Evolutionary conservation across 2,329 filamentous ascomycete species (phyloP), one percentile per base, ranked within the genome.

Genomic region (Magnaporthales sp.): DNA sequence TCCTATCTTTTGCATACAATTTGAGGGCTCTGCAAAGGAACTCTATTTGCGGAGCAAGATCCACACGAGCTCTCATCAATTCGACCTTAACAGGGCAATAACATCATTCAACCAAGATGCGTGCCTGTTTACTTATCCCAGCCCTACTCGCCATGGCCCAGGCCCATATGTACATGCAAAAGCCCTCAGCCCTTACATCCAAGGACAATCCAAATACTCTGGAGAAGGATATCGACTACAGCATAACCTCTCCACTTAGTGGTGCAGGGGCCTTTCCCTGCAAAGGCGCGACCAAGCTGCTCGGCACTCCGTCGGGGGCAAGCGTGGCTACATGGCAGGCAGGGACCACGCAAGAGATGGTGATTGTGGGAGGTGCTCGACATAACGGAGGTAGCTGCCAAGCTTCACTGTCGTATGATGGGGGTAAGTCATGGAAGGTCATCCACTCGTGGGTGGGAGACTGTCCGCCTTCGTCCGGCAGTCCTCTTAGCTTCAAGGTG

Each of bases 351-450:
- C 87, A 91, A 77, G 84, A 85, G 70, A 82, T 93, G 77, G 85
- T 83, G 68, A 79, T 93, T 66, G 78, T 77, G 67, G 91, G 90
- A 46, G 83, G 83, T 64, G 86, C 87, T 62, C 77, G 76, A 65
- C 90, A 92, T 78, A 80, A 81, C 51, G 91, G 91, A 54, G 91
- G 91, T 56, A 91, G 88, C 10, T 93, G 91, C 78, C 91, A 95
- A 78, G 80, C 91, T 62, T 86, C 88, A 27, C 80, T 94, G 32
- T 92, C 89, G 38, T 92, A 90, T 77, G 90, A 94, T 78, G 81
- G 85, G 69, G 91, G 90, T 63, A 77, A 80, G 67, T 86, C 85
- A 24, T 94, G 91, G 80, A 87, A 84, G 68, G 91, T 92, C 80
- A 81, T 87, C 70, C 77, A 85, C 73, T 85, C 83, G 70, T 84